Evolutionary conservation across 768 basidiomycete genomes (phyloP).

Genomic region (Amanita inopinata): DNA sequence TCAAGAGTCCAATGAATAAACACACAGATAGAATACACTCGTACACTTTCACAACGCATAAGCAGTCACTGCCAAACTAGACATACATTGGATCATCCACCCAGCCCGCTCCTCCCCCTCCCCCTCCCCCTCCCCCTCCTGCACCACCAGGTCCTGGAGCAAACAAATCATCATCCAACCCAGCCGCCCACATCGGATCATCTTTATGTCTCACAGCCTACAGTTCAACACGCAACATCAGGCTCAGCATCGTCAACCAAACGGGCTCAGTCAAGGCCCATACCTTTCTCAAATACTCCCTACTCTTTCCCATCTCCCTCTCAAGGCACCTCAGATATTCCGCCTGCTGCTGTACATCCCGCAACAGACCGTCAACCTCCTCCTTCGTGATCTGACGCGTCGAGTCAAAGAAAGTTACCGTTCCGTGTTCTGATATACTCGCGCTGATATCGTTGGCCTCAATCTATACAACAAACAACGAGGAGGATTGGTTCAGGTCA

Average conservation of each 20-base stretch:
- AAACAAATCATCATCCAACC: slow-evolving; percentile 16
- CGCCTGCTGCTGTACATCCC: slow-evolving; percentile 45
- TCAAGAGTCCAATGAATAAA: too few species aligned
- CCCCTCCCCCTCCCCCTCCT: too few species aligned
- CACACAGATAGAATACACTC: too few species aligned
- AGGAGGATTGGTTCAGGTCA: background rate
- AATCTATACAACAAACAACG: slow-evolving; percentile 36
- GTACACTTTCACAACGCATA: too few species aligned
- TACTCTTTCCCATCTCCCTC: slow-evolving; percentile 48
- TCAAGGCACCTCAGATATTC: slow-evolving; percentile 40
- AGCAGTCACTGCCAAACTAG: background rate
- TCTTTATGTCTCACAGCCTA: slow-evolving; percentile 17
- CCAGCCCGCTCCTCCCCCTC: slow-evolving; percentile 1
- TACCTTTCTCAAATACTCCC: slow-evolving; percentile 69
- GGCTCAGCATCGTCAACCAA: slow-evolving; percentile 11
- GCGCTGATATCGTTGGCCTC: slow-evolving; percentile 63
- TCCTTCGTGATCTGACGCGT: slow-evolving; percentile 46
- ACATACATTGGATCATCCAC: slow-evolving; percentile 5
- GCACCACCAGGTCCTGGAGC: slow-evolving; percentile 1
- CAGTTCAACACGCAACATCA: background rate
- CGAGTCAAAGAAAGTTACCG: slow-evolving; percentile 66
- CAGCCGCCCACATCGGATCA: slow-evolving; percentile 13
- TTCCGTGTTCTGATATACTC: slow-evolving; percentile 53
- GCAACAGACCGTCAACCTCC: slow-evolving; percentile 52
- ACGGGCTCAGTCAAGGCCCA: background rate